These are phyloP conservation scores for Ophiocordyceps sinensis DNA, from an alignment of 2,329 filamentous ascomycete species.

Conservation along the genomic window DNA sequence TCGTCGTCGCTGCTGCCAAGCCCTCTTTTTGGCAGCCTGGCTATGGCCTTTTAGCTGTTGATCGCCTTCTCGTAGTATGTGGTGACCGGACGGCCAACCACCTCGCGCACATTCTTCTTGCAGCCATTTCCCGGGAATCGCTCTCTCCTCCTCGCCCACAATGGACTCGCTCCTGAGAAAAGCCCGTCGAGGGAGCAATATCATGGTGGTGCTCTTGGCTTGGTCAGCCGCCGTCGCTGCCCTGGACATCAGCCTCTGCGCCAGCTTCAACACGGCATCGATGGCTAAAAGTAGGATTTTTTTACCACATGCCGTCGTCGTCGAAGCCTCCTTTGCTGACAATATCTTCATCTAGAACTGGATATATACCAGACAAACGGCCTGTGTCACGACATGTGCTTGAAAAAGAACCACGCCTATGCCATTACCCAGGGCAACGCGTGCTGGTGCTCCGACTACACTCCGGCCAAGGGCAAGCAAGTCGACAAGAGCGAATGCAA, in stretches of 20 bases:
- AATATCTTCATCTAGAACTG: conserved; percentile 22
- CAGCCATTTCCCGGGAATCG: not conserved
- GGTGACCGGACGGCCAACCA: not conserved
- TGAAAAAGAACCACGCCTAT: conserved; percentile 39
- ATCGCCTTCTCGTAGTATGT: not conserved
- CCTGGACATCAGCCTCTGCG: conserved; percentile 18
- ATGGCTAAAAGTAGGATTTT: conserved; percentile 18
- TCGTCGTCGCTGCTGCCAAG: not conserved
- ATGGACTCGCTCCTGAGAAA: not conserved
- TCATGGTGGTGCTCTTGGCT: conserved; percentile 9
- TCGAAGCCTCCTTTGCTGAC: not conserved
- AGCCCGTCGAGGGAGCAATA: not conserved
- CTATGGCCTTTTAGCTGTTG: not conserved
- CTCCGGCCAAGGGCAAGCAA: conserved; percentile 31
- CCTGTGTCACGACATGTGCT: conserved; percentile 48
- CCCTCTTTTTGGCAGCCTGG: not conserved
- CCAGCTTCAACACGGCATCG: conserved; percentile 21
- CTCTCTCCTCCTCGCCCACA: not conserved
- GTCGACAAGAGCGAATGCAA: conserved; percentile 35
- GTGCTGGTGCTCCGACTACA: conserved; percentile 66
- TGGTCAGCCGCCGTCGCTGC: conserved; percentile 11
- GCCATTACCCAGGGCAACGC: conserved; percentile 49
- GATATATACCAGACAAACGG: conserved; percentile 55
- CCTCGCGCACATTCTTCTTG: not conserved
- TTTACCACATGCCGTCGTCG: no score